phyloP scores from a whole-genome alignment of 192 early-diverging fungal genomes.

The Piromyces sp. region DNA sequence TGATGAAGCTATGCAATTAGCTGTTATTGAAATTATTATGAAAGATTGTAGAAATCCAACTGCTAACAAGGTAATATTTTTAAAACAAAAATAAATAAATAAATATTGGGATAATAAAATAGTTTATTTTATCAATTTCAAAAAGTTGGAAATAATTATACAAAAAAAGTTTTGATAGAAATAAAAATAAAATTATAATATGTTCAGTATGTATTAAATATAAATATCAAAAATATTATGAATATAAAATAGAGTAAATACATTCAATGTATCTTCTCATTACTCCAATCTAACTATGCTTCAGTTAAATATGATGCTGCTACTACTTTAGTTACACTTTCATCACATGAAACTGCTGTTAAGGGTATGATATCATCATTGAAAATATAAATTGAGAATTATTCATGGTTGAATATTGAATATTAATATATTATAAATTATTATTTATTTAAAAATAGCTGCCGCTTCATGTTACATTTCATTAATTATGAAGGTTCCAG shows the following conservation, averaged over 20 bases:
- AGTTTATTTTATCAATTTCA: too few relatives aligned
- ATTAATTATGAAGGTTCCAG: slow-evolving; percentile 77
- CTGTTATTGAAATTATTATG: slow-evolving; percentile 84
- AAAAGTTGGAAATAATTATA: too few relatives aligned
- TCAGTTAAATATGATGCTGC: slow-evolving; percentile 98
- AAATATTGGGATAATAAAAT: too few relatives aligned
- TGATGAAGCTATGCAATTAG: slow-evolving; percentile 86
- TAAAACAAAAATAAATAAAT: too few relatives aligned
- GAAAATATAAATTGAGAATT: too few relatives aligned
- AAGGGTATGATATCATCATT: slow-evolving; percentile 33
- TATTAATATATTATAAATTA: too few relatives aligned
- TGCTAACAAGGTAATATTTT: slow-evolving; percentile 55
- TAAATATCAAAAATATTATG: background rate
- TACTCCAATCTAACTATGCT: slow-evolving; percentile 60
- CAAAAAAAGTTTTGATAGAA: too few relatives aligned
- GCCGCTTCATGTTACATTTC: slow-evolving; percentile 82
- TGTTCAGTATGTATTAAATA: too few relatives aligned
- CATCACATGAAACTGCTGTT: slow-evolving; percentile 72
- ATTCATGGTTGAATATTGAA: too few relatives aligned
- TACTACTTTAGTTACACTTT: slow-evolving; percentile 69
- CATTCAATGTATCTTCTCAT: slow-evolving; percentile 73
- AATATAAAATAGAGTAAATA: slow-evolving; percentile 50
- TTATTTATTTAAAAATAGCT: slow-evolving; percentile 21
- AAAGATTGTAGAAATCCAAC: slow-evolving; percentile 67
- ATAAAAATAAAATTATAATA: background rate